phyloP scores from a whole-genome alignment of 805 yeast genomes.

The Wickerhamiella slavikovae region DNA sequence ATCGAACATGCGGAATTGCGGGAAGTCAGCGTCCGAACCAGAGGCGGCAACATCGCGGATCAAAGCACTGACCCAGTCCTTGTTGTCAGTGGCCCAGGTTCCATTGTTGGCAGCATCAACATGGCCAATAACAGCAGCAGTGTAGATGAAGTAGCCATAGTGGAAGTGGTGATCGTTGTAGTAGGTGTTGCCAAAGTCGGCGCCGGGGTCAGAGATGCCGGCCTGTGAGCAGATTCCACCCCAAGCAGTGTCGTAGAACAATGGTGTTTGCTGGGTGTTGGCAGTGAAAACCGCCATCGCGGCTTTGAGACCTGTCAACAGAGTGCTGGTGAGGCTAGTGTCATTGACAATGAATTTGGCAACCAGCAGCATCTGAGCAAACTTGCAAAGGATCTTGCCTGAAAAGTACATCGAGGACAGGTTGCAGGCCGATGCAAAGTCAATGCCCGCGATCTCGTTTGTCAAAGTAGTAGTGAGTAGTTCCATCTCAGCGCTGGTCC shows the following conservation, averaged over 20 bases:
- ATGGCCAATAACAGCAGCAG: constrained; percentile 61
- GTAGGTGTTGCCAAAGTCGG: constrained; percentile 59
- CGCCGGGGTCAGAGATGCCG: constrained; percentile 20
- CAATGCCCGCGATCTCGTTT: constrained; percentile 28
- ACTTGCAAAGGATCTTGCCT: constrained; percentile 76
- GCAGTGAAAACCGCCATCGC: constrained; percentile 51
- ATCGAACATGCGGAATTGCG: constrained; percentile 44
- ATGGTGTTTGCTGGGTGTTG: constrained; percentile 52
- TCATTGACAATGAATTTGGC: constrained; percentile 47
- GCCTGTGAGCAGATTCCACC: constrained; percentile 18
- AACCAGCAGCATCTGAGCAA: constrained; percentile 64
- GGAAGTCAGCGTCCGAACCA: constrained; percentile 33
- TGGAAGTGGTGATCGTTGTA: constrained; percentile 83
- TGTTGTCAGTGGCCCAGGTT: constrained; percentile 27
- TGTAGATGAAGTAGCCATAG: constrained; percentile 64
- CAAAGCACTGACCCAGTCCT: constrained; percentile 38
- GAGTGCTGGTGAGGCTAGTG: constrained; percentile 24
- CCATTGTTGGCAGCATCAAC: constrained; percentile 31
- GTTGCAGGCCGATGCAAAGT: constrained; percentile 33
- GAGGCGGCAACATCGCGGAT: constrained; percentile 45
- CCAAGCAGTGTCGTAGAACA: constrained; percentile 61
- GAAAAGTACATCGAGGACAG: constrained; percentile 78
- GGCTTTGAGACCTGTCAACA: constrained; percentile 36
- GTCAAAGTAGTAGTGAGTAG: constrained; percentile 27
- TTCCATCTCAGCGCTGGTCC: constrained; percentile 20